Base-by-base conservation (phyloP, 257 asterid genomes). In the Primulina eburnea region DNA sequence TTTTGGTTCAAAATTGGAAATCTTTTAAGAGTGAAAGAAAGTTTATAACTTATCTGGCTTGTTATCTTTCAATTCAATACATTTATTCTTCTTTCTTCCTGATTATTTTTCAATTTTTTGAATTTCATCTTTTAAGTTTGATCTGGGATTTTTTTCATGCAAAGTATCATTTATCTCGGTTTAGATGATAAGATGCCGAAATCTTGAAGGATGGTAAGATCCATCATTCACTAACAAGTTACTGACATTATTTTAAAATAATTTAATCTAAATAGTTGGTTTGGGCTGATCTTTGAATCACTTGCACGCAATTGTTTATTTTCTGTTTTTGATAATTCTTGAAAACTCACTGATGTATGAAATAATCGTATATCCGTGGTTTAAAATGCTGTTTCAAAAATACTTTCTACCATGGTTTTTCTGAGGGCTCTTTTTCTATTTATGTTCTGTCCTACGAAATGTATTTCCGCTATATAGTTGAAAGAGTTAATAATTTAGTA, bases 71-170 rank as follows among this genome's bases (percentile, higher is more conserved):
- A 20, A 65, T 43, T 65, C 14, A 43, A 67, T 47, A 0, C 40
- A 26, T 21, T 57, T 30, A 29, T 21, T 34, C 29, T 50, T 55
- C 9, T 28, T 43, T 60, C 17, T 33, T 68, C 21, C 11, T 10
- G 28, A 16, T 50, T 10, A 50, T 33, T 56, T 16, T 34, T 24
- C 16, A 24, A 26, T 26, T 67, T 40, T 32, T 35, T 18, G 34
- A 37, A 35, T 68, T 73, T 34, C 30, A 66, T 65, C 62, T 37
- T 75, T 34, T 72, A 76, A 58, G 70, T 70, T 68, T 56, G 92
- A 86, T 88, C 85, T 77, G 84, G 75, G 52, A 71, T 57, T 40
- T 62, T 62, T 75, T 60, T 67, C 77, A 50, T 68, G 81, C 68
- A 64, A 57, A 67, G 73, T 56, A 69, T 26, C 38, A 50, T 64